These are phyloP conservation scores for Camelina laxa DNA, from an alignment of 345 rosid genomes.

Conservation along the genomic window DNA sequence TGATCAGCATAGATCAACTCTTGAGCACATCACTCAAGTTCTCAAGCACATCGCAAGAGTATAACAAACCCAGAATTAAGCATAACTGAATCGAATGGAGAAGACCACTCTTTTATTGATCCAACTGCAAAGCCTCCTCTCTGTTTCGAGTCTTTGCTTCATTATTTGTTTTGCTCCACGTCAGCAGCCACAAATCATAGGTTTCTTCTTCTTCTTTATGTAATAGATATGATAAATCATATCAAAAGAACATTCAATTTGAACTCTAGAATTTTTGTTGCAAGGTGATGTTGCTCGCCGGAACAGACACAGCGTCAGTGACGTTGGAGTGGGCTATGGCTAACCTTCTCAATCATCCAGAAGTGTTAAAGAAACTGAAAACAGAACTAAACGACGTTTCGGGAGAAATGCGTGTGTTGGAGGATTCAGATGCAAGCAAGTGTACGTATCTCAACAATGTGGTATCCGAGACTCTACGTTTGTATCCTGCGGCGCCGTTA, in stretches of 20 bases:
- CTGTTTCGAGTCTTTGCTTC: too few relatives aligned
- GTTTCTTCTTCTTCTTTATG: too few relatives aligned
- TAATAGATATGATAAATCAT: too few relatives aligned
- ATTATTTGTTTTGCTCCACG: too few relatives aligned
- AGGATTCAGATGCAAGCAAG: slow-evolving; percentile 42
- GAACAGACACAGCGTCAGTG: slow-evolving; percentile 24
- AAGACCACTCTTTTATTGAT: too few relatives aligned
- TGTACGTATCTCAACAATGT: slow-evolving; percentile 43
- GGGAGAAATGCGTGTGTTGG: slow-evolving; percentile 22
- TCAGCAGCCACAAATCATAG: too few relatives aligned
- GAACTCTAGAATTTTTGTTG: neutral
- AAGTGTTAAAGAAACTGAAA: neutral
- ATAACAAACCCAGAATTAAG: too few relatives aligned
- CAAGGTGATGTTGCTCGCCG: slow-evolving; percentile 22
- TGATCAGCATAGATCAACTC: too few relatives aligned
- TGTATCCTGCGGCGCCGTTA: slow-evolving; percentile 37
- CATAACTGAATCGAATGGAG: too few relatives aligned
- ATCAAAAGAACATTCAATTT: neutral
- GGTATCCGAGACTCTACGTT: slow-evolving; percentile 46
- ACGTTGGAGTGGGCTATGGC: slow-evolving; percentile 27
- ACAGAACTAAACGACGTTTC: slow-evolving; percentile 2
- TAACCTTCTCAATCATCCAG: slow-evolving; percentile 16
- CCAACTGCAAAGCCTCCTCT: too few relatives aligned
- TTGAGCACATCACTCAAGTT: too few relatives aligned
- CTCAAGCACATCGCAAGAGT: too few relatives aligned